Evolutionary conservation across 169 alveolate species (phyloP), one percentile per base, ranked within the genome.

Genomic region (Fabrea salina): DNA sequence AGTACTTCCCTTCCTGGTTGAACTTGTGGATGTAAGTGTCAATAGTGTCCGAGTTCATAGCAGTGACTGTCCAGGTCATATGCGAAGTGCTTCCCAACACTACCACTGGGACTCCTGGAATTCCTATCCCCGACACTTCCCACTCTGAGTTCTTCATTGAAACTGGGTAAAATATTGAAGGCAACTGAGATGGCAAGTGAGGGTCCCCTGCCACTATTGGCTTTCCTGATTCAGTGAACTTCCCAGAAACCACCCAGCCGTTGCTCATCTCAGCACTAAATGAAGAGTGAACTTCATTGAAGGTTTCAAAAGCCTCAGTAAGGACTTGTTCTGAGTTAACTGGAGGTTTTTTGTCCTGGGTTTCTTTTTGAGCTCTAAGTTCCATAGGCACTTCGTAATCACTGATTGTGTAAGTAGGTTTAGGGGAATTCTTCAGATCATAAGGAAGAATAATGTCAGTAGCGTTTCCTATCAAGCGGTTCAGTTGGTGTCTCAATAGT

Each of bases 151-250:
- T 54, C 25, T 54, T 16, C 16, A 54, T 7, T 16, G 11, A 7
- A 16, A 54, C 8, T 54, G 25, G 25, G 33, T 13, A 54, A 13
- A 8, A 25, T 16, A 25, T 7, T 8, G 35, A 11, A 16, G 67
- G 67, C 13, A 54, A 13, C 30, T 7, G 11, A 16, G 8, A 7
- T 11, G 7, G 8, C 25, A 93, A 80, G 78, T 93, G 97, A 22
- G 95, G 94, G 72, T 93, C 97, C 39, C 86, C 87, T 19, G 92
- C 87, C 27, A 93, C 79, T 2, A 93, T 80, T 19, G 97, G 96
- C 75, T 86, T 85, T 57, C 95, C 95, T 41, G 83, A 64, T 72
- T 84, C 77, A 4, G 96, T 93, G 79, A 68, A 78, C 47, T 87
- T 86, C 19, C 97, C 97, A 33, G 86, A 82, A n/a, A 91, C 76